Evolutionary conservation across 768 basidiomycete species (phyloP).

Genomic region (Collybia mongolica): DNA sequence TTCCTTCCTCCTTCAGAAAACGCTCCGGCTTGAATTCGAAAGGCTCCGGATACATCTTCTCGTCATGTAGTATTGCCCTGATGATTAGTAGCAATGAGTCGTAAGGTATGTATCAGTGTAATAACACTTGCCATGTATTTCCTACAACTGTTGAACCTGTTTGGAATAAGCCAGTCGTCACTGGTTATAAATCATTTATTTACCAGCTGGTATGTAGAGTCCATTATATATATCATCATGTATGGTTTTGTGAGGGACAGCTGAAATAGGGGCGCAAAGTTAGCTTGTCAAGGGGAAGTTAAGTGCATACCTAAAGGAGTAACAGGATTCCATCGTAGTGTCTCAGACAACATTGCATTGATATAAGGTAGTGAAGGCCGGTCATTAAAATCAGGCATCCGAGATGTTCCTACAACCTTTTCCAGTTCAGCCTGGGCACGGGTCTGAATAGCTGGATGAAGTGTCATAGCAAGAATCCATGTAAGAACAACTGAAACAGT

Average conservation of each 20-base stretch:
- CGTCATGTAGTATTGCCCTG: conserved; percentile 17
- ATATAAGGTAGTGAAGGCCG: conserved; percentile 13
- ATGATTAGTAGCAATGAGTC: background rate
- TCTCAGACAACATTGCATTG: conserved; percentile 11
- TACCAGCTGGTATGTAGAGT: conserved; percentile 3
- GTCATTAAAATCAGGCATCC: conserved; percentile 14
- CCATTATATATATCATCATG: conserved; percentile 3
- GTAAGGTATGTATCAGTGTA: background rate
- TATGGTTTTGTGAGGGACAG: background rate
- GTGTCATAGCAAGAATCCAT: conserved; percentile 13
- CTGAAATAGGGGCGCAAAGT: background rate
- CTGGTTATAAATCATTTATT: conserved; percentile 11
- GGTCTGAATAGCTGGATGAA: conserved; percentile 16
- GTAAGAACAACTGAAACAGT: too few species aligned
- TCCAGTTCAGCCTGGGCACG: conserved; percentile 18
- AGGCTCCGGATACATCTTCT: conserved; percentile 14
- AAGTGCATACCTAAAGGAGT: background rate
- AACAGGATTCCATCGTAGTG: conserved; percentile 1
- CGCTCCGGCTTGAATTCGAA: conserved; percentile 17
- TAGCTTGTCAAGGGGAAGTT: background rate
- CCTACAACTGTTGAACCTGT: background rate
- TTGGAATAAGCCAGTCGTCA: background rate
- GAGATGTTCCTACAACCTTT: conserved; percentile 12
- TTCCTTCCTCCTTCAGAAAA: conserved; percentile 16
- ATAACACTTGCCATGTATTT: background rate